Base-by-base conservation (phyloP, 2,329 filamentous ascomycete genomes). In the Verticillium nubilum region DNA sequence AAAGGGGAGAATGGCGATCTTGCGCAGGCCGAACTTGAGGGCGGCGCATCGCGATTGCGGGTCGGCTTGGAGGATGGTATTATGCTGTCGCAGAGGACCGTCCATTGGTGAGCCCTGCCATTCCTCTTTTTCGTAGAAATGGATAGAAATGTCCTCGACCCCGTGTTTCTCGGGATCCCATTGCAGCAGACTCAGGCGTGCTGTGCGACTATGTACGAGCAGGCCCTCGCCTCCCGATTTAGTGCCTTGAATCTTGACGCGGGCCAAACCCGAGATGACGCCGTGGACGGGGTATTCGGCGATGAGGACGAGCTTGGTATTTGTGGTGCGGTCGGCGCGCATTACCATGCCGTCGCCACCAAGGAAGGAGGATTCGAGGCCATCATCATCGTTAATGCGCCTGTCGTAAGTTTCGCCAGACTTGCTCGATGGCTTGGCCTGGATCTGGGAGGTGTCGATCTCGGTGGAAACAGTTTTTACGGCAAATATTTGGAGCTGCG, bases 121-220 rank as follows among this genome's bases (percentile, higher is more conserved):
- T 70, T 97, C 93, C 70, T 97, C 93, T 72, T 95, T 91, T 74
- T 99, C 95, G 76, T 98, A 99, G 80, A 93, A 98, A 78, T 99
- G 95, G 68, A 99, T 94, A 57, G 94, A 98, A 63, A 95, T 86
- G 58, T 94, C 98, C 67, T 89, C 87, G 67, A 98, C 87, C 57
- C 85, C 85, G 73, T 90, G 83, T 65, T 86, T 86, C 71, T 89
- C 86, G 9, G 91, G 87, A 71, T 98, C 91, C 95, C 95, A 99
- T 77, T 97, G 91, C 59, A 97, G 82, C 73, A 99, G 80, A 73
- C 91, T 96, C 70, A 98, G 83, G 76, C 97, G 97, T 50, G 95
- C 95, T 75, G 97, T 92, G 69, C 90, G 89, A 75, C 94, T 90
- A 0, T 92, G 89, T 60, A 98, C 74, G 59, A 99, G 78, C 59